Conservation (phyloP, 805 yeast genomes). For the Starmerella cellae region DNA sequence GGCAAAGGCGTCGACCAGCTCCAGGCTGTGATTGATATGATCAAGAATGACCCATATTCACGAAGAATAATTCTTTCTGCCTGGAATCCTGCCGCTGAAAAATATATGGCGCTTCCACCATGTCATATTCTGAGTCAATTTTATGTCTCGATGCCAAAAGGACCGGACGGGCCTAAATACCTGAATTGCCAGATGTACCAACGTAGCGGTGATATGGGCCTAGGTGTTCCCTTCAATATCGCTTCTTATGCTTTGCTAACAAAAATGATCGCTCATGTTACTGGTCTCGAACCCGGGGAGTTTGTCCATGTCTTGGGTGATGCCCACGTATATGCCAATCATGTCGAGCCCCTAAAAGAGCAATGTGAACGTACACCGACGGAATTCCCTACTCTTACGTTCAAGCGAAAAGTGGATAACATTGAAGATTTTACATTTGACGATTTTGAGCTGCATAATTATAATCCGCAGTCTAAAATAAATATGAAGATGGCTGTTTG, state of each 20-base stretch:
- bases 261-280: conserved; percentile 90
- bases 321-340: conserved; percentile 88
- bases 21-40: conserved; percentile 58
- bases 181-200: conserved; percentile 85
- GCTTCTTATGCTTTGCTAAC: conserved; percentile 92
- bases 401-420: conserved; percentile 49
- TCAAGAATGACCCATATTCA: conserved; percentile 84
- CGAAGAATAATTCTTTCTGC: conserved; percentile 90
- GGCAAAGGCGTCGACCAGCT: conserved; percentile 89
- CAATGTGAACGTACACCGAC: conserved; percentile 68
- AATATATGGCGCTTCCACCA: conserved; percentile 94
- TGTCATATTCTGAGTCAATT: conserved; percentile 96
- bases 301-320: conserved; percentile 94
- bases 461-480: conserved; percentile 70
- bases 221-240: conserved; percentile 97
- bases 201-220: conserved; percentile 98
- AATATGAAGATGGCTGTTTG: conserved; percentile 97
- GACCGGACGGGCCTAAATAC: conserved; percentile 46
- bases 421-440: conserved; percentile 85
- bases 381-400: conserved; percentile 62
- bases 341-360: conserved; percentile 74
- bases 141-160: conserved; percentile 59
- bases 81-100: conserved; percentile 96
- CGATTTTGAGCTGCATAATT: conserved; percentile 70
- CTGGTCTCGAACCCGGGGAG: conserved; percentile 89